Percentiles rank a stretch among this genome's conserved stretches.
Evolutionary conservation across 2,329 filamentous ascomycete species (phyloP).

Genomic region (Penicillium occitanis): DNA sequence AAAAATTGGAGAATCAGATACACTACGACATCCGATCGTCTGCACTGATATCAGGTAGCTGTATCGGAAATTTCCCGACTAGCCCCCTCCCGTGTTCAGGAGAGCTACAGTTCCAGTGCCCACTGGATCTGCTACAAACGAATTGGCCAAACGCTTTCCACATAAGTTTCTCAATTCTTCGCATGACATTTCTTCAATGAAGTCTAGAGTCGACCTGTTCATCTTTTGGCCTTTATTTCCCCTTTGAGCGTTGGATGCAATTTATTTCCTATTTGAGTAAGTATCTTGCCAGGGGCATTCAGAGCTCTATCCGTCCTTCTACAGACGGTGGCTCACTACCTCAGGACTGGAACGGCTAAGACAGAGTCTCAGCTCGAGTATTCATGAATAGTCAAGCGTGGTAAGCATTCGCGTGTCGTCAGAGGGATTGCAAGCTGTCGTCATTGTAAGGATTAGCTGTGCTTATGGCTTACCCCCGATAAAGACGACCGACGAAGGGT

Average conservation of each 20-base stretch:
- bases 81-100: not conserved
- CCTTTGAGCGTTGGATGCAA: not conserved
- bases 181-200: not conserved
- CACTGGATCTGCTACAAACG: slow-evolving; percentile 1
- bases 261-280: slow-evolving; percentile 12
- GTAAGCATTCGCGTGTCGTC: not conserved
- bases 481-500: not conserved
- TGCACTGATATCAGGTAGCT: not conserved
- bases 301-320: not conserved
- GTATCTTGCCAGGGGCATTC: not conserved
- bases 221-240: not conserved
- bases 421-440: not conserved
- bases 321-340: not conserved
- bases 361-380: not conserved
- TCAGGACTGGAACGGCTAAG: not conserved
- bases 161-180: not conserved
- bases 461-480: not conserved
- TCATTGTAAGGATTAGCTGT: not conserved
- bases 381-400: not conserved
- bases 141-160: not conserved
- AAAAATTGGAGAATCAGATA: not conserved
- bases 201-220: not conserved
- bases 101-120: not conserved
- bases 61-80: not conserved
- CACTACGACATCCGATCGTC: not conserved